Conservation (phyloP, 371 early-diverging fungal species). For the Umbelopsis sp. region DNA sequence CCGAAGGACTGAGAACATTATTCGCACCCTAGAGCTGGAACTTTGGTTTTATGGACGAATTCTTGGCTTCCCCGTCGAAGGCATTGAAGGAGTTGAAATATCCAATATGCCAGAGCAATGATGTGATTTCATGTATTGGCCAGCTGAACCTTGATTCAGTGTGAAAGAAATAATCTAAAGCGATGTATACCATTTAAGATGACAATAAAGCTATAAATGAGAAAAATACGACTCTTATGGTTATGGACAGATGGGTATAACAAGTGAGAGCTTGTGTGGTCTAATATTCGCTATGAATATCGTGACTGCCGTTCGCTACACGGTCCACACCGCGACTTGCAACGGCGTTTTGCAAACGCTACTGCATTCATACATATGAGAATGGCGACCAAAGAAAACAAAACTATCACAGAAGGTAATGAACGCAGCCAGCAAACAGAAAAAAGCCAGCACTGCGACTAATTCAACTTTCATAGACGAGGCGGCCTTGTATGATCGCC, state of each 20-base stretch:
- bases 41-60: conserved; percentile 59
- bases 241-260: too few relatives aligned
- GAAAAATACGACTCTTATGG: too few relatives aligned
- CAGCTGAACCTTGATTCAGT: too few relatives aligned
- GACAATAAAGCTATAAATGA: too few relatives aligned
- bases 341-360: too few relatives aligned
- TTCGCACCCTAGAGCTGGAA: conserved; percentile 53
- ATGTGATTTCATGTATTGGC: background rate
- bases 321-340: background rate
- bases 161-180: too few relatives aligned
- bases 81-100: conserved; percentile 46
- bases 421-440: background rate
- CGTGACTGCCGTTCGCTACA: too few relatives aligned
- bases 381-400: conserved; percentile 5
- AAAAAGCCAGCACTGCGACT: background rate
- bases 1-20: conserved; percentile 50
- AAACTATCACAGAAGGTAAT: conserved; percentile 17
- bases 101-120: conserved; percentile 27
- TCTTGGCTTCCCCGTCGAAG: conserved; percentile 50
- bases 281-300: too few relatives aligned
- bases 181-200: too few relatives aligned
- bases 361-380: background rate
- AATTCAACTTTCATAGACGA: conserved; percentile 65
- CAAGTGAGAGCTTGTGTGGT: too few relatives aligned
- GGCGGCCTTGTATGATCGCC: conserved; percentile 91